Base-by-base conservation (phyloP, 169 alveolate species). In the Amoebophrya sp. region DNA sequence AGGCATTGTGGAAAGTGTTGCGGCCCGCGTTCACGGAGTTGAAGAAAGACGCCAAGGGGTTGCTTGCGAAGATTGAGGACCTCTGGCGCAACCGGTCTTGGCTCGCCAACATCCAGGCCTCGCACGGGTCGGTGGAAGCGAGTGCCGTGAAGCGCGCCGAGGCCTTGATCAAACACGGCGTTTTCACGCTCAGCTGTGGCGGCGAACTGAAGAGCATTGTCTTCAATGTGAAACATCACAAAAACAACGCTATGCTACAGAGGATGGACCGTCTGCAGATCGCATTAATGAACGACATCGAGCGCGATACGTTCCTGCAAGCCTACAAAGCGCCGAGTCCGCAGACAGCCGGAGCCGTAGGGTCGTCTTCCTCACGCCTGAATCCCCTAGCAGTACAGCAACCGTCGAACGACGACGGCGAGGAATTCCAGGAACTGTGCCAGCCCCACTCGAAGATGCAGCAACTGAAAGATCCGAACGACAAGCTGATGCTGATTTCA, bases 121-220 rank as follows among this genome's bases (percentile, higher is more conserved):
- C 83, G 10, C 83, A 66, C 83, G 83, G 83, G 32, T 66, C 83
- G 10, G 83, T 66, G 39, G 83, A 66, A 25, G 83, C 83, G 83
- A 66, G 83, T 66, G 35, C 83, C 38, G 83, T 66, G 35, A 66
- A 66, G 83, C 83, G 83, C 35, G 83, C 83, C 32, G 83, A 66
- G 83, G 32, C 1, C 1, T 25, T 66, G 35, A 66, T 25, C 1
- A 66, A 66, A 25, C 83, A 66, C 83, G 83, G 32, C 38, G 83
- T 66, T 3, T 66, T 66, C 18, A 25, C 18, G 10, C 83, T 66
- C 35, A 25, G 83, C 38, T 66, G 83, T 25, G 83, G 18, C 83
- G 32, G 83, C 83, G 18, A 2, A 7, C 83, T 66, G 0, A 2
- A 66, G 83, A 1, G 32, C 10, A 66, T 66, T 66, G 12, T 7